Base-by-base conservation (phyloP, 495 filamentous ascomycete genomes). In the Xylaria grammica region DNA sequence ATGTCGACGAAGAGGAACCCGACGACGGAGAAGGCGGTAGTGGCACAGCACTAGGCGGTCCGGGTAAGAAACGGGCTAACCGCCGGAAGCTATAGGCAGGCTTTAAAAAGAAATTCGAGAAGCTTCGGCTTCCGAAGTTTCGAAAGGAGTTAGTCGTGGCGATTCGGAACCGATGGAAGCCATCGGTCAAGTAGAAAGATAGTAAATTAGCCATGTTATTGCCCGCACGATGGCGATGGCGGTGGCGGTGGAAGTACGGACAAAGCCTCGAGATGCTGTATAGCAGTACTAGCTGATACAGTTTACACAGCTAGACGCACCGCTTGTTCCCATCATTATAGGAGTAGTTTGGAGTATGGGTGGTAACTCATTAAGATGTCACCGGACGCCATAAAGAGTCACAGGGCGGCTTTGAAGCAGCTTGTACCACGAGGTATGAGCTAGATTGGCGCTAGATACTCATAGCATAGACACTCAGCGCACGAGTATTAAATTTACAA, bases 1-100 rank as follows among this genome's bases (percentile, higher is more conserved):
- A 89, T 59, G 40, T 85, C n/a, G 83, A 86, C 67, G 85, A 86
- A 22, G 73, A 79, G 10, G 76, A 79, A 4, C 69, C 63, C 0
- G 77, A 75, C 0, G 77, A 70, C 1, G 77, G 67, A 5, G 74
- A 75, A 5, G 66, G 34, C 24, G 26, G 19, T 30, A 26, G 53
- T 15, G 61, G 58, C 26, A 32, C 36, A 11, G 13, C 56, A 3
- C 24, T 38, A 0, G 55, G 61, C 1, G 60, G 48, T 7, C 27
- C 29, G 24, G 68, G 69, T 0, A 74, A 76, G 70, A 78, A 82
- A 66, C 67, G 77, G 57, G 67, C 75, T 3, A 79, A 69, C 42
- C 75, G 70, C 10, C 70, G 78, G 48, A 81, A 76, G 67, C 56
- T 79, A 27, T 74, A 72, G 65, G 11, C 8, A 13, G 3, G 15